Conservation (phyloP, 2,329 filamentous ascomycete species). For the Colletotrichum gigasporum region DNA sequence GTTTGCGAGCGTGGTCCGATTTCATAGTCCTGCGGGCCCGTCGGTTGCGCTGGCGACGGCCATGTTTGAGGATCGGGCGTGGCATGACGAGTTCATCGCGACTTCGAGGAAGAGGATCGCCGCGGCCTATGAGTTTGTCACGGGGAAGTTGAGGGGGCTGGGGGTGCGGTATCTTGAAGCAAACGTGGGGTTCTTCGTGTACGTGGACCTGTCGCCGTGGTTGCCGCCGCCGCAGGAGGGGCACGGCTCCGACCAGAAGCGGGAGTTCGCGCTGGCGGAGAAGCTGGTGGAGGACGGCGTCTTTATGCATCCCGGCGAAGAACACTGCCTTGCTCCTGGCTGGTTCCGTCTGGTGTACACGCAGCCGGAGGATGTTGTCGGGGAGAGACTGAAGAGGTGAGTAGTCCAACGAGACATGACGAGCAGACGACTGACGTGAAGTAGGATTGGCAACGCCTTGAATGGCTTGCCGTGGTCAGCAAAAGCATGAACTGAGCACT, state of each 20-base stretch:
- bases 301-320: conserved; percentile 58
- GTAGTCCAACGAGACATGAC: conserved; percentile 8
- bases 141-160: conserved; percentile 46
- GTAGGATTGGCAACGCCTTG: not conserved
- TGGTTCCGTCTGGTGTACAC: conserved; percentile 65
- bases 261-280: conserved; percentile 55
- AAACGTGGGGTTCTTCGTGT: conserved; percentile 69
- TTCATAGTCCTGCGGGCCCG: conserved; percentile 56
- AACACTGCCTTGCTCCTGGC: conserved; percentile 55
- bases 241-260: conserved; percentile 40
- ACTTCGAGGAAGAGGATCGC: conserved; percentile 49
- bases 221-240: conserved; percentile 40
- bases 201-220: conserved; percentile 58
- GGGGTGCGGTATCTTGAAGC: conserved; percentile 55
- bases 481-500: too few relatives aligned
- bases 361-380: conserved; percentile 45
- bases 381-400: conserved; percentile 48
- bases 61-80: conserved; percentile 56
- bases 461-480: not conserved
- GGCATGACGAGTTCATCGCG: conserved; percentile 54
- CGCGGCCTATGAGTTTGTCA: conserved; percentile 50
- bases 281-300: conserved; percentile 56
- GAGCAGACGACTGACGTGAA: too few relatives aligned
- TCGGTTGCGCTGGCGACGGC: conserved; percentile 52
- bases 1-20: conserved; percentile 51